These are phyloP conservation scores for Penicillium decumbens DNA, from an alignment of 2,329 filamentous ascomycete genomes.

Conservation along the genomic window DNA sequence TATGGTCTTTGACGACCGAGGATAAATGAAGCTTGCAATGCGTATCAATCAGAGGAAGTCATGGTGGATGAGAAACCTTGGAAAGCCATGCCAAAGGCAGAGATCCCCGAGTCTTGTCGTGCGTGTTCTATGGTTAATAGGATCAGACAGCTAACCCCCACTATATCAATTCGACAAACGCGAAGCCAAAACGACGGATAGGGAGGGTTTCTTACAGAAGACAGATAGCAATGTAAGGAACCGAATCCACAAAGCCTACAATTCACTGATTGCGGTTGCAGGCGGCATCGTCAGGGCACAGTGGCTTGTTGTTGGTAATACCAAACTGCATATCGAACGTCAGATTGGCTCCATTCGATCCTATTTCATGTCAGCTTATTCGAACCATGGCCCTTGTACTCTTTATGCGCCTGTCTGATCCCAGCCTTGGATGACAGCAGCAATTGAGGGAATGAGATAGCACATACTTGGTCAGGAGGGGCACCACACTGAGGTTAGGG, in stretches of 20 bases:
- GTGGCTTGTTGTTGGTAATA: constrained; percentile 12
- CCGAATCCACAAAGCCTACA: constrained; percentile 59
- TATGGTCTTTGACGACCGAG: too few relatives aligned
- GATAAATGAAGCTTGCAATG: too few relatives aligned
- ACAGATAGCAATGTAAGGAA: constrained; percentile 50
- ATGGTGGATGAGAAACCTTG: too few relatives aligned
- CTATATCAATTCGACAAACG: background rate
- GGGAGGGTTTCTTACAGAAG: constrained; percentile 34
- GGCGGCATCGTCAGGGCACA: constrained; percentile 17
- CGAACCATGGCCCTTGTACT: too few relatives aligned
- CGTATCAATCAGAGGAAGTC: too few relatives aligned
- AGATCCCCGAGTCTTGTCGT: too few relatives aligned
- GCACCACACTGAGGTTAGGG: too few relatives aligned
- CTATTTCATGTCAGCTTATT: background rate
- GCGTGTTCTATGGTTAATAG: constrained; percentile 6
- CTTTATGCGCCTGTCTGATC: constrained; percentile 39
- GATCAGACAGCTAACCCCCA: constrained; percentile 19
- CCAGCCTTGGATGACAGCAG: constrained; percentile 51
- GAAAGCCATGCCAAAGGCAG: too few relatives aligned
- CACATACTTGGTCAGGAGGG: too few relatives aligned
- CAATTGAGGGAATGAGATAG: constrained; percentile 35
- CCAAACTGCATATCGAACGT: constrained; percentile 22
- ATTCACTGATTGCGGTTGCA: constrained; percentile 50
- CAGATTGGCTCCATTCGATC: constrained; percentile 22
- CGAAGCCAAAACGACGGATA: background rate